phyloP scores from a whole-genome alignment of 2,329 filamentous ascomycete species.

The Elsinoe perseae region DNA sequence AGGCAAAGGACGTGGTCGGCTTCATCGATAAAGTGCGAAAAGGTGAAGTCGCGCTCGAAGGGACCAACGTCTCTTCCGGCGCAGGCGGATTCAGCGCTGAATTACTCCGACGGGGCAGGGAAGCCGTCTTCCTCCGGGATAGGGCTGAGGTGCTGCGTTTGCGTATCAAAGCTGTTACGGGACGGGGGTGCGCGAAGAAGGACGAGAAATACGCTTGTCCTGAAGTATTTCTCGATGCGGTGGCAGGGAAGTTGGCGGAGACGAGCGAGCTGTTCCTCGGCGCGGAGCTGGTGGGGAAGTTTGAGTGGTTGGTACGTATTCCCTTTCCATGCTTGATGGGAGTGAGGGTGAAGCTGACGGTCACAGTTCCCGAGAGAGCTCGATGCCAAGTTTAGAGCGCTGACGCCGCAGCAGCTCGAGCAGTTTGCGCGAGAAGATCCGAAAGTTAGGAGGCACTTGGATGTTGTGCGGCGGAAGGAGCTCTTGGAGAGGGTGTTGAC shows the following conservation, averaged over 20 bases:
- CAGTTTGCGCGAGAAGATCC: constrained; percentile 88
- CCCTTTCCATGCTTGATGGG: not conserved
- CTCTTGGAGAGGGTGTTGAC: constrained; percentile 84
- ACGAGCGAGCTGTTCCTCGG: constrained; percentile 96
- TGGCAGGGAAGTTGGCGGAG: constrained; percentile 86
- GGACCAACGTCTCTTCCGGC: constrained; percentile 65
- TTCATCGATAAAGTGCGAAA: constrained; percentile 88
- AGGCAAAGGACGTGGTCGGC: constrained; percentile 77
- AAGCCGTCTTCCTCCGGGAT: constrained; percentile 89
- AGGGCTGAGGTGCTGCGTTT: constrained; percentile 84
- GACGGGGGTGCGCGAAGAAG: constrained; percentile 73
- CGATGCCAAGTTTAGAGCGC: constrained; percentile 72
- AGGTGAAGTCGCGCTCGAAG: constrained; percentile 77
- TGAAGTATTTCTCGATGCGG: constrained; percentile 95
- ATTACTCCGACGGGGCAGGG: constrained; percentile 74
- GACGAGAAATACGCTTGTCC: constrained; percentile 96
- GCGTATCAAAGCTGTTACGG: constrained; percentile 79
- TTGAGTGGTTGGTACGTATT: constrained; percentile 72
- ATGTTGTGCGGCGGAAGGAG: constrained; percentile 87
- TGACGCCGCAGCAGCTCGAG: constrained; percentile 65
- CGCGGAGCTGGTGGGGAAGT: constrained; percentile 91
- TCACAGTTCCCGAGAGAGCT: constrained; percentile 75
- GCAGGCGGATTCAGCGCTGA: constrained; percentile 90
- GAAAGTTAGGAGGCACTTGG: constrained; percentile 79
- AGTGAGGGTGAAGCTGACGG: not conserved